Evolutionary conservation across 306 rosid species (phyloP), one percentile per base, ranked within the genome.

Genomic region (Dalbergia oliveri): DNA sequence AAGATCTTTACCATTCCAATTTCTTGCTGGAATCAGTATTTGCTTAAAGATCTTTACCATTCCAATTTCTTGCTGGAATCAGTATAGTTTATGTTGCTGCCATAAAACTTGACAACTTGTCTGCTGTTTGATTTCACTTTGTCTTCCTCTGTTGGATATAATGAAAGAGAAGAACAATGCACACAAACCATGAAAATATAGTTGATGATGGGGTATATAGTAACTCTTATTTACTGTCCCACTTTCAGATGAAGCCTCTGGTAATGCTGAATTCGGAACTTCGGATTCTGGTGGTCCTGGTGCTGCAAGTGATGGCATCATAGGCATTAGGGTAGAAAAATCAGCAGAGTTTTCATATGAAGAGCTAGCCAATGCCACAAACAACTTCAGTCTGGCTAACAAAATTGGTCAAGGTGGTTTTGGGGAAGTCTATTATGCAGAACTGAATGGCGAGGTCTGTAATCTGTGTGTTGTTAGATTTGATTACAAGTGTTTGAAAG

Each of bases 381-480:
- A 90, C 79, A 67, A 94, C 90, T 94, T 94, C 81, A 88, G 86
- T 71, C 13, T 89, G 75, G 90, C 91, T 72, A 83, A 88, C 70
- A 88, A 90, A 86, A 92, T 94, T 66, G 98, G 98, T 51, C 88
- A 89, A 91, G 98, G 98, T 77, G 98, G 97, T 82, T 94, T 89
- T 39, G 98, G 97, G 73, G 85, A 87, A 33, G 98, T 94, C 56
- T 94, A 87, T 82, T 91, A 87, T 75, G 98, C 97, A 33, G 98
- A 92, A 79, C 81, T 94, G 82, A 91, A 92, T 69, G 98, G 98
- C 75, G 97, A 94, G 98, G 98, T 94, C 81, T 63, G 92, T 91
- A 76, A 61, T 76, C 56, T 44, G 33, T 62, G 35, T 45, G 0
- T 45, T 11, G 16, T 18, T 34, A 54, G 31, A 1, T 62, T 51